A percentile compares a stretch with the other conserved stretches of the same genome.
These are phyloP conservation scores for Pseudogymnoascus sp. DNA, from an alignment of 2,329 filamentous ascomycete genomes.

Conservation along the genomic window DNA sequence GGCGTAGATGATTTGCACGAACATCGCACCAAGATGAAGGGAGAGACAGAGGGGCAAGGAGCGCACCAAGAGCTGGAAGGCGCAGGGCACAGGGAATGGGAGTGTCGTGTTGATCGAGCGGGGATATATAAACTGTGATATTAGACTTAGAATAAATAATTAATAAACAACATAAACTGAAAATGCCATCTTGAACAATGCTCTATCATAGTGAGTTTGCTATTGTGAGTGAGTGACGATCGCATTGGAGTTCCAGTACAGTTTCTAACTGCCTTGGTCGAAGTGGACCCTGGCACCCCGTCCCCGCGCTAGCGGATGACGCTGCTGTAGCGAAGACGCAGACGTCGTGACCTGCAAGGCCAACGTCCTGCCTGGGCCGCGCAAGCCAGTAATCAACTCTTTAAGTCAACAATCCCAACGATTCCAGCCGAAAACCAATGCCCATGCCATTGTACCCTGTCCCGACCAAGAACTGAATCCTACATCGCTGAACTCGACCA, in stretches of 20 bases:
- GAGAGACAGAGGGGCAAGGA: constrained; percentile 9
- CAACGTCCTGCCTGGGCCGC: constrained; percentile 7
- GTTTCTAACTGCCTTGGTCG: neutral
- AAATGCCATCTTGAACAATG: neutral
- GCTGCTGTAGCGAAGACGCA: constrained; percentile 7
- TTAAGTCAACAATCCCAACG: neutral
- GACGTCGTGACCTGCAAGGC: constrained; percentile 7
- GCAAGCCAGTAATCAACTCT: neutral
- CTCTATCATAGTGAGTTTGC: neutral
- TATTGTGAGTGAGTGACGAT: neutral
- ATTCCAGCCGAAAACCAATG: neutral
- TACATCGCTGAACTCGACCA: constrained; percentile 22
- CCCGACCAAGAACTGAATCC: neutral
- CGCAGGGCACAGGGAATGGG: constrained; percentile 13
- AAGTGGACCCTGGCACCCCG: neutral
- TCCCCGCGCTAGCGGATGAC: constrained; percentile 5
- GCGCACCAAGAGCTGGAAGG: constrained; percentile 27
- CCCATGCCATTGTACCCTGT: neutral
- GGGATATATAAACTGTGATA: neutral
- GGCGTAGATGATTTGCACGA: neutral
- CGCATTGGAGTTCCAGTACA: neutral
- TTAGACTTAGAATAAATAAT: neutral
- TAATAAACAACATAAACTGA: neutral
- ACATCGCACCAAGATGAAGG: neutral
- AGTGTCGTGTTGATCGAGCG: neutral